Evolutionary conservation across 164 flowering plant species (phyloP).

Genomic region (Sextonia rubra): DNA sequence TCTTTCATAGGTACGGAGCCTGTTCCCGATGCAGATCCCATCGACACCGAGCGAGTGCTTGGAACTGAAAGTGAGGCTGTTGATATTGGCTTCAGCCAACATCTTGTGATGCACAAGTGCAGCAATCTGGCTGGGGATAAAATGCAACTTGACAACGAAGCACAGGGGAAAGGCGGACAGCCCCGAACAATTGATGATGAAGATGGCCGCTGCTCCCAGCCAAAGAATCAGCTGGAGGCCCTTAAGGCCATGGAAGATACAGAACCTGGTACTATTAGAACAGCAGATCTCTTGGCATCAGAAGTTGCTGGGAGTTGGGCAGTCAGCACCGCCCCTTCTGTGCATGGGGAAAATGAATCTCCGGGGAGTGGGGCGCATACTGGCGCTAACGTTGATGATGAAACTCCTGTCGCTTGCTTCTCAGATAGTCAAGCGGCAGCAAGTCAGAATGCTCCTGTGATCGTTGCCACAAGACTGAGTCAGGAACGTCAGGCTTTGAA

Average conservation of each 20-base stretch:
- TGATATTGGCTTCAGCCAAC: constrained; percentile 20
- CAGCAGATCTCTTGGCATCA: constrained; percentile 80
- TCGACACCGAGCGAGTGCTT: constrained; percentile 58
- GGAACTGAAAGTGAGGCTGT: constrained; percentile 65
- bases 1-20: constrained; percentile 75
- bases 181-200: constrained; percentile 16
- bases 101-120: constrained; percentile 35
- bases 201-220: constrained; percentile 22
- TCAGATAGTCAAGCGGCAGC: constrained; percentile 50
- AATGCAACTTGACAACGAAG: constrained; percentile 69
- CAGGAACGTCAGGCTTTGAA: constrained; percentile 53
- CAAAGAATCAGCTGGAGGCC: constrained; percentile 24
- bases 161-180: constrained; percentile 40
- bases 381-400: constrained; percentile 17
- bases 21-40: constrained; percentile 37
- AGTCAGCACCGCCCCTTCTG: constrained; percentile 75
- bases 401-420: constrained; percentile 14
- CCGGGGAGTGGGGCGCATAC: constrained; percentile 30
- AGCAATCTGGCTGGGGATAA: constrained; percentile 48
- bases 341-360: constrained; percentile 79
- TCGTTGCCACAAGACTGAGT: constrained; percentile 22
- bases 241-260: constrained; percentile 52
- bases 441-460: constrained; percentile 48
- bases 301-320: constrained; percentile 97
- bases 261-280: constrained; percentile 57